Evolutionary conservation across 331 rosid genomes (phyloP), one percentile per base, ranked within the genome.

Genomic region (Quercus lobata): DNA sequence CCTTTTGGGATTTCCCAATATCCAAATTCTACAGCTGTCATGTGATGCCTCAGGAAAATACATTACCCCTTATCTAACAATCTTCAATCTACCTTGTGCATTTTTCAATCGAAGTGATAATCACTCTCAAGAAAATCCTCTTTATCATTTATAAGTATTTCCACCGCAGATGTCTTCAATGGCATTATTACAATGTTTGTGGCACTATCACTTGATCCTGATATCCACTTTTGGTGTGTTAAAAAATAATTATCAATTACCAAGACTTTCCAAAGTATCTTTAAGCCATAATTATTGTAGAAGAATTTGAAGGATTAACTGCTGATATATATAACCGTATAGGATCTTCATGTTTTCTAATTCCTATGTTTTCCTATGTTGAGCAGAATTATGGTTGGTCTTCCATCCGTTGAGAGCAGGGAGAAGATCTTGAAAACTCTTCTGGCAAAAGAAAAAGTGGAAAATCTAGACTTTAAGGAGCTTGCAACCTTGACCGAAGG

Each of bases 341-440:
- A 73, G 71, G 3, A 58, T 35, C 63, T 65, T 62, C 54, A 16
- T 34, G 46, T 62, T 69, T 80, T 37, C 77, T 44, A 49, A 76
- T 24, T 74, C 37, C 27, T 15, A 6, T 21, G 4, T 35, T 7
- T 82, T 80, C 66, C 12, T 46, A n/a, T 76, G 69, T 74, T 82
- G 73, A 69, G 69, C 90, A 94, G 97, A 84, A 85, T 94, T 79
- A 89, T 94, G 98, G 93, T 94, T 82, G 92, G 97, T 74, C 97
- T 94, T 80, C 98, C 98, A 77, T 90, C 97, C 7, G 79, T 54
- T 65, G 98, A 90, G 83, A 94, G 81, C 82, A 79, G 98, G 82
- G 98, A 94, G 84, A 84, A 69, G 93, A 94, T 94, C 73, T 75
- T 94, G 80, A 94, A 76, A 88, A 94, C 98, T 75, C 97, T 94